Evolutionary conservation across 176 grass and related monocot species (phyloP).

Genomic region (Ananas comosus): DNA sequence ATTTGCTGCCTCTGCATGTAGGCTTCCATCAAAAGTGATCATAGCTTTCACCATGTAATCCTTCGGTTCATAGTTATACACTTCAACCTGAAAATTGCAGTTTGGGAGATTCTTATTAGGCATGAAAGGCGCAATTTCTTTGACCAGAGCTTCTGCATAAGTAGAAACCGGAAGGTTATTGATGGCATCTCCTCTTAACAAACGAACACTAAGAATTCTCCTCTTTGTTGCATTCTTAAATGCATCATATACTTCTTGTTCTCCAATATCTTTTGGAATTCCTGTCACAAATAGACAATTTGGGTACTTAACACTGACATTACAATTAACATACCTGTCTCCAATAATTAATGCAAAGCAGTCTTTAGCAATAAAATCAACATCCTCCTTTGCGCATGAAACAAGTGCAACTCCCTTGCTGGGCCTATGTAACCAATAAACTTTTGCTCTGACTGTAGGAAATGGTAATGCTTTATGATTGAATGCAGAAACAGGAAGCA

Average conservation of each 20-base stretch:
- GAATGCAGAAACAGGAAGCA: background rate
- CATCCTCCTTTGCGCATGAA: conserved; percentile 2
- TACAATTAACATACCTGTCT: conserved; percentile 14
- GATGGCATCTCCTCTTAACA: conserved; percentile 11
- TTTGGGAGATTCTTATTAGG: background rate
- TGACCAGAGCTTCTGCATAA: conserved; percentile 14
- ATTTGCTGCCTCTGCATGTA: conserved; percentile 18
- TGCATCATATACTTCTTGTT: conserved; percentile 15
- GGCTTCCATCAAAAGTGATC: conserved; percentile 25
- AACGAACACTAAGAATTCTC: conserved; percentile 16
- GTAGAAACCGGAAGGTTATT: background rate
- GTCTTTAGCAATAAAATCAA: conserved; percentile 13
- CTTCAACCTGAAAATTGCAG: conserved; percentile 15
- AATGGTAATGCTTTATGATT: conserved; percentile 12
- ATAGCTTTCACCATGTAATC: conserved; percentile 13
- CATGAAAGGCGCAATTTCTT: conserved; percentile 23
- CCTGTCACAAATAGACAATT: conserved; percentile 17
- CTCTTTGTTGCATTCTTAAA: conserved; percentile 16
- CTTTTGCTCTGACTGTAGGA: conserved; percentile 20
- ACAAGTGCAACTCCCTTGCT: conserved; percentile 17
- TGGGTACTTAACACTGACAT: conserved; percentile 9
- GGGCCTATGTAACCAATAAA: conserved; percentile 20
- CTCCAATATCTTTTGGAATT: conserved; percentile 13
- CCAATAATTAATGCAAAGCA: conserved; percentile 21
- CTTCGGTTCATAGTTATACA: conserved; percentile 6